Conservation (phyloP, 2,329 filamentous ascomycete species). For the Botryosphaeria agaves region DNA sequence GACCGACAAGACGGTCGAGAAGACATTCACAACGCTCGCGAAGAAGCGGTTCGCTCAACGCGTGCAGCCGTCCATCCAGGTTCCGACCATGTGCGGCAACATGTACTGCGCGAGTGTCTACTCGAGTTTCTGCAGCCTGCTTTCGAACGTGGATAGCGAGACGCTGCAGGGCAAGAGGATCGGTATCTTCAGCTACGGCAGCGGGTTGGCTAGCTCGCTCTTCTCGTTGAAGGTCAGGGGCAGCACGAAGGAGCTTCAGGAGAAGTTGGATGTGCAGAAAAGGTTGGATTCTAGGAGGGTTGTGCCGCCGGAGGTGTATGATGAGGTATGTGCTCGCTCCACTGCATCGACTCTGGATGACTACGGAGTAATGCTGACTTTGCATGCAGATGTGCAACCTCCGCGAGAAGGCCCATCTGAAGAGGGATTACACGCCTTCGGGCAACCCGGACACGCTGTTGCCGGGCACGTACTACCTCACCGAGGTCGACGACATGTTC, state of each 20-base stretch:
- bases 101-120: slow-evolving; percentile 38
- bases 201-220: slow-evolving; percentile 31
- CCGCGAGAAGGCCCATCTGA: slow-evolving; percentile 30
- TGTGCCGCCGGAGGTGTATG: slow-evolving; percentile 30
- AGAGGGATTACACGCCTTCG: slow-evolving; percentile 30
- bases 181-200: slow-evolving; percentile 35
- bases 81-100: slow-evolving; percentile 36
- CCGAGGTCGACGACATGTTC: slow-evolving; percentile 33
- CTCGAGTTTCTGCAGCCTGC: slow-evolving; percentile 28
- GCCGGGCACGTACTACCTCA: slow-evolving; percentile 33
- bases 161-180: slow-evolving; percentile 32
- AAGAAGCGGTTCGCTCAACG: slow-evolving; percentile 33
- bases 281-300: slow-evolving; percentile 26
- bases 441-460: slow-evolving; percentile 26
- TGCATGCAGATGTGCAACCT: slow-evolving; percentile 30
- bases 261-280: slow-evolving; percentile 29
- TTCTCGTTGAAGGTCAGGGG: slow-evolving; percentile 31
- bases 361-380: slow-evolving; percentile 9
- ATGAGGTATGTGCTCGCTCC: slow-evolving; percentile 23
- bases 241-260: slow-evolving; percentile 25
- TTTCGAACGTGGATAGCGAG: slow-evolving; percentile 27
- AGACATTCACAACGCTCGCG: slow-evolving; percentile 32
- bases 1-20: slow-evolving; percentile 34
- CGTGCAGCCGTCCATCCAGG: slow-evolving; percentile 31
- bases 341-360: neutral